Percentiles rank a stretch among this genome's conserved stretches.
Conservation (phyloP, 805 yeast species). For the Zygoascus ofunaensis region DNA sequence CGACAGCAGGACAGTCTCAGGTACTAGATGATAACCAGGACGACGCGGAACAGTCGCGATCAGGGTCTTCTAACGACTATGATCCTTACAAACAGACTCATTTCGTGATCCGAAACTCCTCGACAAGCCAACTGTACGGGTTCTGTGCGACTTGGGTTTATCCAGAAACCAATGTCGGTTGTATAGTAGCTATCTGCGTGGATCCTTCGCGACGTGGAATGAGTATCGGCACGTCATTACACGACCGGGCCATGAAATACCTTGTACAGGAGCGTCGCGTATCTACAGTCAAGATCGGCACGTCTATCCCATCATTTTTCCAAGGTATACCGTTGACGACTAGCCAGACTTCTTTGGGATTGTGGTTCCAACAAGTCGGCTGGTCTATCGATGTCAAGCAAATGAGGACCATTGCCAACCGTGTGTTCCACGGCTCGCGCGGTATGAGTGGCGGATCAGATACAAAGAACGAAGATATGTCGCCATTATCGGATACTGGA, state of each 20-base stretch:
- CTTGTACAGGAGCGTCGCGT: conserved; percentile 38
- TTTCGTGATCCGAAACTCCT: conserved; percentile 49
- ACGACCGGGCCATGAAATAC: conserved; percentile 44
- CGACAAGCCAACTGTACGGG: conserved; percentile 47
- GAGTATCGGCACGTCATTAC: conserved; percentile 46
- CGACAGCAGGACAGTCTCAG: background rate
- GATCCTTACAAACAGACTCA: conserved; percentile 30
- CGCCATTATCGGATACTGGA: background rate
- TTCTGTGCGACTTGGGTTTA: conserved; percentile 46
- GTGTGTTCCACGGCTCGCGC: background rate
- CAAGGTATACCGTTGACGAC: conserved; percentile 16
- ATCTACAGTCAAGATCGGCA: conserved; percentile 35
- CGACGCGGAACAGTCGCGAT: conserved; percentile 10
- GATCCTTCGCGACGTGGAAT: conserved; percentile 46
- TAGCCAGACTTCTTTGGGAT: background rate
- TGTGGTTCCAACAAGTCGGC: conserved; percentile 21
- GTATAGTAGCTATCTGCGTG: conserved; percentile 40
- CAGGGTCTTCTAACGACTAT: background rate
- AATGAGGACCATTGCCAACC: conserved; percentile 4
- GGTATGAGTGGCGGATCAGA: background rate
- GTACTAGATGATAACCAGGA: background rate
- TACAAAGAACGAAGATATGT: background rate
- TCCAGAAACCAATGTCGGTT: conserved; percentile 32
- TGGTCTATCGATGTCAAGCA: conserved; percentile 15
- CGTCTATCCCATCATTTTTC: conserved; percentile 39